A percentile compares a stretch with the other conserved stretches of the same genome.
These are phyloP conservation scores for Trichophyton equinum DNA, from an alignment of 2,329 filamentous ascomycete genomes.

Conservation along the genomic window DNA sequence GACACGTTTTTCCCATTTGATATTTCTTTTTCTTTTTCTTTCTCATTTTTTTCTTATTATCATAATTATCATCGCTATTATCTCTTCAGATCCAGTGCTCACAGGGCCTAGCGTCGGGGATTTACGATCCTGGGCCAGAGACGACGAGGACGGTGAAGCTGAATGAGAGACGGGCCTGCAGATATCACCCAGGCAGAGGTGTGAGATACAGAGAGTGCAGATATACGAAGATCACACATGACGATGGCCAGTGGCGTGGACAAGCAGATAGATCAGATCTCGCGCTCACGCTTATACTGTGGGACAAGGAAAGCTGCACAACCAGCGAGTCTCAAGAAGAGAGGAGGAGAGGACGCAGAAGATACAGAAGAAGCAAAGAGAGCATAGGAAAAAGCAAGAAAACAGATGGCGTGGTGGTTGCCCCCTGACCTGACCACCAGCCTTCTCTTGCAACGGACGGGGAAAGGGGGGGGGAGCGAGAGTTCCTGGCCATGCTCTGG, in stretches of 20 bases:
- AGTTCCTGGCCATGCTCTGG: constrained; percentile 3
- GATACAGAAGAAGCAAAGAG: not conserved
- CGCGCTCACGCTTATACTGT: constrained; percentile 1
- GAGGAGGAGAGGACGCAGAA: not conserved
- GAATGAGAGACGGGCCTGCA: not conserved
- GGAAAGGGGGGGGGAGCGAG: not conserved
- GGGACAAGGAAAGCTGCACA: constrained; percentile 1
- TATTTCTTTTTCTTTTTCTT: no score
- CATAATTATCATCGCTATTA: no score
- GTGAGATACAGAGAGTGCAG: not conserved
- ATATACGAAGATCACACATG: not conserved
- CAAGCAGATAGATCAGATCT: constrained; percentile 4
- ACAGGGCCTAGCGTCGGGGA: constrained; percentile 2
- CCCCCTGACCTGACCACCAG: not conserved
- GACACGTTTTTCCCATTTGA: not conserved
- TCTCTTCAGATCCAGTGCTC: not conserved
- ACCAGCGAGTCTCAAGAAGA: not conserved
- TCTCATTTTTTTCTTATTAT: no score
- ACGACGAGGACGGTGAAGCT: not conserved
- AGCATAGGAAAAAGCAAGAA: not conserved
- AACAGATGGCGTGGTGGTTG: not conserved
- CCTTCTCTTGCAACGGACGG: not conserved
- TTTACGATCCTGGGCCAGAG: not conserved
- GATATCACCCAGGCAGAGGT: not conserved
- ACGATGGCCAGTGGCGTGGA: constrained; percentile 1